Evolutionary conservation across 108 stramenopile genomes (phyloP).

Genomic region (Chaetoceros muelleri): DNA sequence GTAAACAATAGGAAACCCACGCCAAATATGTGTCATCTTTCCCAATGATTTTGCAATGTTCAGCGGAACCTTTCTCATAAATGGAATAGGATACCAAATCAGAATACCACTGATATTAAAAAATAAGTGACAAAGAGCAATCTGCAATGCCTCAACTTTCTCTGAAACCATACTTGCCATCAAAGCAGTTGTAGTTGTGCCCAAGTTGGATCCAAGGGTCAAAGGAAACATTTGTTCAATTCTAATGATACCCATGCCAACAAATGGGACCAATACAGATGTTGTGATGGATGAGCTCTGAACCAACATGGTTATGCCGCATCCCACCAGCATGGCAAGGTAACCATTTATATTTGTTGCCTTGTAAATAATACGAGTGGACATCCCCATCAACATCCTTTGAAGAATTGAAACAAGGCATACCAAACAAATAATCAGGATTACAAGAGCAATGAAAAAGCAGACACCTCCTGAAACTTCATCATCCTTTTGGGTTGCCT

Average conservation of each 20-base stretch:
- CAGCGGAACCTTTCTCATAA: slow-evolving; percentile 42
- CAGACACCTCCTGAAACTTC: slow-evolving; percentile 37
- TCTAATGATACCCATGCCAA: slow-evolving; percentile 39
- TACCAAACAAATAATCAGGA: slow-evolving; percentile 41
- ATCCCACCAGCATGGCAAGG: slow-evolving; percentile 46
- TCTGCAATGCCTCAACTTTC: slow-evolving; percentile 35
- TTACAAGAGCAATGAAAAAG: slow-evolving; percentile 37
- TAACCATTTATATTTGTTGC: slow-evolving; percentile 49
- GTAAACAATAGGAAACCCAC: slow-evolving; percentile 38
- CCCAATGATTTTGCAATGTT: slow-evolving; percentile 32
- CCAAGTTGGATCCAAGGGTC: slow-evolving; percentile 70
- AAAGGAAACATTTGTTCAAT: slow-evolving; percentile 53
- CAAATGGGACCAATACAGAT: slow-evolving; percentile 48
- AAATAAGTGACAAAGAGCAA: slow-evolving; percentile 50
- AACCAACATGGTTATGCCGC: slow-evolving; percentile 43
- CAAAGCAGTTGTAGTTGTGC: slow-evolving; percentile 47
- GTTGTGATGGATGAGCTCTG: slow-evolving; percentile 55
- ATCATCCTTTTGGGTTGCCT: slow-evolving; percentile 36
- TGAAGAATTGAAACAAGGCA: slow-evolving; percentile 44
- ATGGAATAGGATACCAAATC: slow-evolving; percentile 61
- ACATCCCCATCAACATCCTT: slow-evolving; percentile 22
- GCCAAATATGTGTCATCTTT: slow-evolving; percentile 24
- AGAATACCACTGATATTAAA: slow-evolving; percentile 62
- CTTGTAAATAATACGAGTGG: slow-evolving; percentile 43
- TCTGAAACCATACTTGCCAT: slow-evolving; percentile 42